Conservation (phyloP, 2,329 filamentous ascomycete species). For the Neopestalotiopsis sp. region DNA sequence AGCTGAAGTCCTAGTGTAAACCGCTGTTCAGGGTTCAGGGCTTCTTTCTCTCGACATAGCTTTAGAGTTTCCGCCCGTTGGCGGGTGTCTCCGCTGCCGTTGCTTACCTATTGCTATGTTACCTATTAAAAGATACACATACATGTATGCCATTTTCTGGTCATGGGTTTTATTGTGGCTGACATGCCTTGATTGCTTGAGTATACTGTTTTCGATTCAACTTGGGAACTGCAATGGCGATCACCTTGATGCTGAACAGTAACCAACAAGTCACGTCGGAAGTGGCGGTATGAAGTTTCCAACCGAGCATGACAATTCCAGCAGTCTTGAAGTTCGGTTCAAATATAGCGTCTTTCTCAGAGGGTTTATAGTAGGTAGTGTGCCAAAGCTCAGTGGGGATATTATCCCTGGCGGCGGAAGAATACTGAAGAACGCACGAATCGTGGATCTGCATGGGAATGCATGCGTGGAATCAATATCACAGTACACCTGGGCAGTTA, state of each 20-base stretch:
- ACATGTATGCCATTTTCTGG: background rate
- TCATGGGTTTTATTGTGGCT: too few species aligned
- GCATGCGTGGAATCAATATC: too few species aligned
- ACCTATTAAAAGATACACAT: background rate
- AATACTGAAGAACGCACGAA: background rate
- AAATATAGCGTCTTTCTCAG: background rate
- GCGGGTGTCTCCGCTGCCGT: conserved; percentile 15
- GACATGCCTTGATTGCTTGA: too few species aligned
- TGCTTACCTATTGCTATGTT: background rate
- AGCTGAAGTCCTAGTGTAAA: background rate
- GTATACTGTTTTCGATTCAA: too few species aligned
- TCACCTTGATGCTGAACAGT: too few species aligned
- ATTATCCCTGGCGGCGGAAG: background rate
- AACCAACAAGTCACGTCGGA: background rate
- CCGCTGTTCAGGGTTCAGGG: background rate
- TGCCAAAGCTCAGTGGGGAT: background rate
- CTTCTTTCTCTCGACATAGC: background rate
- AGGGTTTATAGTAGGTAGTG: background rate
- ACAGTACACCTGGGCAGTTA: background rate
- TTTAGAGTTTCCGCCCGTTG: background rate
- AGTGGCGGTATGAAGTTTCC: background rate
- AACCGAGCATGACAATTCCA: background rate
- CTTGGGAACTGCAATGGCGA: too few species aligned
- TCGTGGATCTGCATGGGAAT: background rate
- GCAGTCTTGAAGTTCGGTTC: background rate